phyloP scores from a whole-genome alignment of 164 flowering plant species.

The Tetracentron sinense region DNA sequence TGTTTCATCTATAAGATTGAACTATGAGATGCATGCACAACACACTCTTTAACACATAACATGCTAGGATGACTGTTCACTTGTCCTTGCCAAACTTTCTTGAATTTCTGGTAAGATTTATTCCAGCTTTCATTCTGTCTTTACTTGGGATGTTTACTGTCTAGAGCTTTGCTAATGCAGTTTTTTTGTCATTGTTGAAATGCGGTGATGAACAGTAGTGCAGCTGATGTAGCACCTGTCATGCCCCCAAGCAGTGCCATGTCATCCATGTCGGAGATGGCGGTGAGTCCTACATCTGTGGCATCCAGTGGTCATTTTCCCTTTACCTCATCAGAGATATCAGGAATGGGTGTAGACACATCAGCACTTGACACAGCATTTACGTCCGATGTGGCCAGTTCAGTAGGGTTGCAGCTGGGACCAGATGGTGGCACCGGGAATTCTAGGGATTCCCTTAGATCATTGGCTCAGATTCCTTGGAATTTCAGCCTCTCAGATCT shows the following conservation, averaged over 20 bases:
- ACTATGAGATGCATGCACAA: too few species aligned
- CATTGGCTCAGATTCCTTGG: constrained; percentile 90
- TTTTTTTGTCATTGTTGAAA: constrained; percentile 27
- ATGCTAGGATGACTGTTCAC: too few species aligned
- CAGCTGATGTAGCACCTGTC: constrained; percentile 40
- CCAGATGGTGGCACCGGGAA: constrained; percentile 62
- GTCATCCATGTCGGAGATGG: constrained; percentile 86
- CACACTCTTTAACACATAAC: too few species aligned
- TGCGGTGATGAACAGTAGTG: constrained; percentile 43
- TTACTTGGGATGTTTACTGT: background rate
- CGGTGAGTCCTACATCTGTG: constrained; percentile 88
- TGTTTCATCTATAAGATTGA: background rate
- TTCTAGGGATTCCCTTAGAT: constrained; percentile 72
- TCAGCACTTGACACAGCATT: constrained; percentile 84
- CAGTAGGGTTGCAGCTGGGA: constrained; percentile 77
- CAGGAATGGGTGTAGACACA: constrained; percentile 85
- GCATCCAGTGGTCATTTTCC: constrained; percentile 95
- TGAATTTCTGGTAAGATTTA: background rate
- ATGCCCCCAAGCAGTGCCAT: constrained; percentile 58
- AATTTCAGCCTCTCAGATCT: constrained; percentile 90
- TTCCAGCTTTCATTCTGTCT: background rate
- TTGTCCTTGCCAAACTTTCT: too few species aligned
- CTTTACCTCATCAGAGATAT: constrained; percentile 77
- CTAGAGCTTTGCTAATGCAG: constrained; percentile 4
- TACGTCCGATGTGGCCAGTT: constrained; percentile 71